These are phyloP conservation scores for Magnaporthales sp. DNA, from an alignment of 2,329 filamentous ascomycete genomes.

Conservation along the genomic window DNA sequence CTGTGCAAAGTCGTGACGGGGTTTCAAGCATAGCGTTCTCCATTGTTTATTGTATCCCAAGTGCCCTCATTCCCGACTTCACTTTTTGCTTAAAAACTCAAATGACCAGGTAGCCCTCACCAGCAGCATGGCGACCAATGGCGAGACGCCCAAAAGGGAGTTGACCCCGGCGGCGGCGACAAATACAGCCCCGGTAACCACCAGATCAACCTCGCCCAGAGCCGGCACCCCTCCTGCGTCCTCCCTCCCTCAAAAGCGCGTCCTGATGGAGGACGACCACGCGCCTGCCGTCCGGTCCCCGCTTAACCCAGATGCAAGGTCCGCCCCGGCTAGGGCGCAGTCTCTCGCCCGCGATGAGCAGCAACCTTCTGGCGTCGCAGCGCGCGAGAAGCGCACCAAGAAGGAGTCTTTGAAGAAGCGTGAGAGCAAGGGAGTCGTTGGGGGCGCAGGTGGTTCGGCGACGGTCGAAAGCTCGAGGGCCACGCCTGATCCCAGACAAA, in stretches of 20 bases:
- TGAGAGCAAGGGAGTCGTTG: constrained; percentile 44
- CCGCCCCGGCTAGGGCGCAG: background rate
- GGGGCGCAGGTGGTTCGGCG: constrained; percentile 11
- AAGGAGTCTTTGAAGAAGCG: constrained; percentile 63
- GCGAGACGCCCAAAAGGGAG: constrained; percentile 15
- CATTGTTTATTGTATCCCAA: background rate
- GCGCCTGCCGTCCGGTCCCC: constrained; percentile 64
- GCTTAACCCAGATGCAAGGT: constrained; percentile 56
- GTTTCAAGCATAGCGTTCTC: too few species aligned
- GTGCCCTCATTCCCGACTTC: background rate
- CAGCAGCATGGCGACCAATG: constrained; percentile 15
- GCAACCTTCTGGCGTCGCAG: constrained; percentile 18
- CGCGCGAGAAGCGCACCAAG: constrained; percentile 47
- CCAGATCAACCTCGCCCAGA: constrained; percentile 17
- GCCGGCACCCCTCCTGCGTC: constrained; percentile 16
- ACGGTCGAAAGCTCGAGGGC: constrained; percentile 41
- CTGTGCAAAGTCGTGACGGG: background rate
- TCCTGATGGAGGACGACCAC: constrained; percentile 56
- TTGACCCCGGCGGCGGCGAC: constrained; percentile 5
- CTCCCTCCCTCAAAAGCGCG: constrained; percentile 55
- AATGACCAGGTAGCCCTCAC: background rate
- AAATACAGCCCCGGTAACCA: constrained; percentile 20
- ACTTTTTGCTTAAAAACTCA: background rate
- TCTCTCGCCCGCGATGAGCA: constrained; percentile 20
- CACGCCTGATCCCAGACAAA: constrained; percentile 47